Evolutionary conservation across 768 basidiomycete species (phyloP).

Genomic region (Tylopilus sp.): DNA sequence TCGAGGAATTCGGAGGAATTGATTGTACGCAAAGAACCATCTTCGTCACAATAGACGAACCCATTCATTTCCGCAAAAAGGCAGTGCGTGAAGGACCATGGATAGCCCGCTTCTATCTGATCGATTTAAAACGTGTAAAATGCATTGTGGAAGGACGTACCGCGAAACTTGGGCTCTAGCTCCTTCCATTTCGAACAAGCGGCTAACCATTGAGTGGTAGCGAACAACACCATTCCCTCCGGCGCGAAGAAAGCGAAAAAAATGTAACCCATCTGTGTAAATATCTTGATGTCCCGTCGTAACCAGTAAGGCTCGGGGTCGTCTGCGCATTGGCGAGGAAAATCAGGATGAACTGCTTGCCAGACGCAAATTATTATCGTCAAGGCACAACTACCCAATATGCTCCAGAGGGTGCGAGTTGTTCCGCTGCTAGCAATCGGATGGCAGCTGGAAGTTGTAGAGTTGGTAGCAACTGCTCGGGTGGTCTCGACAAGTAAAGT

Average conservation of each 20-base stretch:
- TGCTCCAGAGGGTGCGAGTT: background rate
- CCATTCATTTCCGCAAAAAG: background rate
- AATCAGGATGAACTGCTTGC: background rate
- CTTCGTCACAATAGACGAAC: background rate
- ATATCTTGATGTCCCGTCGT: too few relatives aligned
- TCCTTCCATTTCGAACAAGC: background rate
- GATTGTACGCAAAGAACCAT: background rate
- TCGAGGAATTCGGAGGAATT: background rate
- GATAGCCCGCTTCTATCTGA: too few relatives aligned
- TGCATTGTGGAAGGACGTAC: too few relatives aligned
- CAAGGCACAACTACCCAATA: background rate
- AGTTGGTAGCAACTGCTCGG: too few relatives aligned
- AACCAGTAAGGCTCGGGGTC: too few relatives aligned
- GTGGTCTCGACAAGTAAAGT: too few relatives aligned
- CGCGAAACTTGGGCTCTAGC: too few relatives aligned
- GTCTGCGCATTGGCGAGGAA: background rate
- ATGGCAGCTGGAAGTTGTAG: too few relatives aligned
- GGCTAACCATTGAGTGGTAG: background rate
- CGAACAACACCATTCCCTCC: background rate
- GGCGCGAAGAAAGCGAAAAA: background rate
- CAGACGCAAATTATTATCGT: conserved; percentile 4
- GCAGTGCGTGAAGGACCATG: background rate
- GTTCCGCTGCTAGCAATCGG: too few relatives aligned
- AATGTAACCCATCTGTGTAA: too few relatives aligned
- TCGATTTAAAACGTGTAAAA: too few relatives aligned